Evolutionary conservation across 2,329 filamentous ascomycete genomes (phyloP).

Genomic region (Cladorrhinum sp.): DNA sequence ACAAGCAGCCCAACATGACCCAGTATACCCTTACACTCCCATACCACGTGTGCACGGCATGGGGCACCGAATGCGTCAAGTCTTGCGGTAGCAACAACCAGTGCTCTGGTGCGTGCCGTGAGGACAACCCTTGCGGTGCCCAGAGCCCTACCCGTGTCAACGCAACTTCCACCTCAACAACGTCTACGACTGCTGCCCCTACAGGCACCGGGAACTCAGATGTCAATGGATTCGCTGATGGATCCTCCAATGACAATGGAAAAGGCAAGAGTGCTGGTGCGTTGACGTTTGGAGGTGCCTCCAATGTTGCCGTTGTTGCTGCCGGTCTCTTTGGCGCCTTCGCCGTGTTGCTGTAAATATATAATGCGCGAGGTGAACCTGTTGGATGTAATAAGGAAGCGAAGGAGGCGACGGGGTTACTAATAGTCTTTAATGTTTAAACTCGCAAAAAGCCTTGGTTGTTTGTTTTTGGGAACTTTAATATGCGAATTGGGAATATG

Average conservation of each 20-base stretch:
- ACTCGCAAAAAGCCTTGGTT: constrained; percentile 6
- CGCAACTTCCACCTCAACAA: constrained; percentile 43
- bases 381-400: neutral
- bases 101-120: constrained; percentile 61
- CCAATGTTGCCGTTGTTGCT: constrained; percentile 26
- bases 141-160: constrained; percentile 60
- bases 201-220: constrained; percentile 35
- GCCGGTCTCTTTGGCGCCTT: constrained; percentile 31
- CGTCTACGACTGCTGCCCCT: constrained; percentile 39
- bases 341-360: constrained; percentile 41
- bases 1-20: constrained; percentile 65
- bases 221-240: constrained; percentile 35
- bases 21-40: constrained; percentile 77
- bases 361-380: neutral
- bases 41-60: constrained; percentile 72
- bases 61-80: constrained; percentile 64
- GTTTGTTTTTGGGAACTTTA: neutral
- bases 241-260: neutral
- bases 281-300: constrained; percentile 34
- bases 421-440: constrained; percentile 10
- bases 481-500: neutral
- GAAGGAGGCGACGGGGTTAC: neutral
- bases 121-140: constrained; percentile 72
- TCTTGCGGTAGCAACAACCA: constrained; percentile 53
- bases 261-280: constrained; percentile 18